A percentile compares a stretch with the other conserved stretches of the same genome.
Evolutionary conservation across 202 grass and related monocot species (phyloP).

Genomic region (Schoenoplectus triqueter): DNA sequence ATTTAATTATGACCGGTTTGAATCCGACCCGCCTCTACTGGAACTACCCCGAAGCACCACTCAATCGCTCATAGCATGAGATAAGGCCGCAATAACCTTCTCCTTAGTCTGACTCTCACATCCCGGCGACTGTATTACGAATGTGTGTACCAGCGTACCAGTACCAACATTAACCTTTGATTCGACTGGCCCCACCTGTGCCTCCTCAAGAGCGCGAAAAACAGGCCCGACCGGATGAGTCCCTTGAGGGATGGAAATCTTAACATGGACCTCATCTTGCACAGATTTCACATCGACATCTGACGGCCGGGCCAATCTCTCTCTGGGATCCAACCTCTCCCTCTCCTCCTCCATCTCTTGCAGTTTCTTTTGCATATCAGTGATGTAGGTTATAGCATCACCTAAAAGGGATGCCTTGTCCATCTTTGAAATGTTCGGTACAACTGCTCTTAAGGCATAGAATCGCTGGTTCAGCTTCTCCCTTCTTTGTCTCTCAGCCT

Average conservation of each 20-base stretch:
- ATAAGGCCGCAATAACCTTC: slow-evolving; percentile 72
- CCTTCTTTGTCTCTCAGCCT: slow-evolving; percentile 91
- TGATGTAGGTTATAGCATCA: slow-evolving; percentile 87
- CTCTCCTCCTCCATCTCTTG: slow-evolving; percentile 89
- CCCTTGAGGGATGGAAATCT: slow-evolving; percentile 70
- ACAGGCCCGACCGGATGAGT: slow-evolving; percentile 71
- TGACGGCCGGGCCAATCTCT: slow-evolving; percentile 34
- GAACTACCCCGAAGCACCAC: slow-evolving; percentile 42
- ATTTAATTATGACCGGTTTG: slow-evolving; percentile 14
- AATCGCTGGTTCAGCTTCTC: slow-evolving; percentile 98
- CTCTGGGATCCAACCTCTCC: slow-evolving; percentile 52
- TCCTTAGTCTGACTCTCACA: slow-evolving; percentile 81
- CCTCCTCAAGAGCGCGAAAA: slow-evolving; percentile 81
- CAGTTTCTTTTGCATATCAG: slow-evolving; percentile 89
- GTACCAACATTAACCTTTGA: slow-evolving; percentile 64
- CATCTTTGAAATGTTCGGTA: slow-evolving; percentile 98
- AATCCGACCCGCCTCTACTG: slow-evolving; percentile 13
- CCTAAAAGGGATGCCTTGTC: slow-evolving; percentile 95
- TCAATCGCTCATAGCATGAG: slow-evolving; percentile 59
- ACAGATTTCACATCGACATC: slow-evolving; percentile 84
- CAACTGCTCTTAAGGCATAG: slow-evolving; percentile 80
- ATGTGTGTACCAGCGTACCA: slow-evolving; percentile 71
- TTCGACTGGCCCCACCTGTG: slow-evolving; percentile 62
- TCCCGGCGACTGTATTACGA: slow-evolving; percentile 77
- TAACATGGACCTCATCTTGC: slow-evolving; percentile 80